Conservation (phyloP, 306 rosid species). For the Astragalus glycyphyllos region DNA sequence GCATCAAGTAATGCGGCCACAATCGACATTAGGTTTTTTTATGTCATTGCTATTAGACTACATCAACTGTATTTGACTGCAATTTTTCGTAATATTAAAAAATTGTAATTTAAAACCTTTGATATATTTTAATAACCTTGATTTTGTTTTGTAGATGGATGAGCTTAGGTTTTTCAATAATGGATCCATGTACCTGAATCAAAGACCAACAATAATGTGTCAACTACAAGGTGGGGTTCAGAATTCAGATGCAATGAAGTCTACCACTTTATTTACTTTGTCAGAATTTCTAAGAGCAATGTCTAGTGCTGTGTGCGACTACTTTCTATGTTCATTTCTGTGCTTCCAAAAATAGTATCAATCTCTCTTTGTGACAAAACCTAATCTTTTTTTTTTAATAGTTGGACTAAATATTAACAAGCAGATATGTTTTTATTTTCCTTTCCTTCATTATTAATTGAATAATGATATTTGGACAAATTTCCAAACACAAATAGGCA, state of each 20-base stretch:
- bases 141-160: constrained; percentile 62
- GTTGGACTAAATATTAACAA: constrained; percentile 35
- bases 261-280: not conserved
- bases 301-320: constrained; percentile 44
- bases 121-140: constrained; percentile 32
- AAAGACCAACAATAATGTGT: constrained; percentile 57
- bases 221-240: constrained; percentile 46
- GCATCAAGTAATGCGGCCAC: too few relatives aligned
- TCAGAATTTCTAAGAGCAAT: constrained; percentile 41
- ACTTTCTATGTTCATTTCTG: constrained; percentile 28
- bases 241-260: constrained; percentile 37
- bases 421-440: constrained; percentile 27
- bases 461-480: too few relatives aligned
- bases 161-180: constrained; percentile 39
- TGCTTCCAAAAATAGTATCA: constrained; percentile 44
- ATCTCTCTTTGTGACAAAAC: constrained; percentile 32
- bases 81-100: too few relatives aligned
- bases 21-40: too few relatives aligned
- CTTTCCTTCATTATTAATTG: not conserved
- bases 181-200: constrained; percentile 47
- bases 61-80: too few relatives aligned
- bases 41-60: too few relatives aligned
- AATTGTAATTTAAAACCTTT: not conserved
- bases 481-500: too few relatives aligned
- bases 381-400: constrained; percentile 39